Evolutionary conservation across 805 yeast genomes (phyloP).

Genomic region (Alloascoidea hylecoeti): DNA sequence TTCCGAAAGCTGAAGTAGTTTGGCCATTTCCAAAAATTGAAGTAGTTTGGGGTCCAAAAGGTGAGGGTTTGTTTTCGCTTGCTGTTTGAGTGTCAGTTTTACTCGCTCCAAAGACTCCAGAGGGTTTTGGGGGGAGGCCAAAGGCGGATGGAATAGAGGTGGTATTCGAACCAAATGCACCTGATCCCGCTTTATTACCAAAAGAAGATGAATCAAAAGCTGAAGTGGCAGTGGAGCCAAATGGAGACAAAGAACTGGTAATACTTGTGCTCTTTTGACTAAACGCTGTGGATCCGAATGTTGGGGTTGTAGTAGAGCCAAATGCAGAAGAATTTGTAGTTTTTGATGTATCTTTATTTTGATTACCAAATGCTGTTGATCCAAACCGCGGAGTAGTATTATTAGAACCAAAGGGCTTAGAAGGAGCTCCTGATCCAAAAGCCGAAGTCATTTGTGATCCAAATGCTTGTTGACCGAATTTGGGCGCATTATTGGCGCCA

Average conservation of each 20-base stretch:
- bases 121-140: too few relatives aligned
- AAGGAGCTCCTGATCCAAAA: background rate
- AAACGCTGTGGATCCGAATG: constrained; percentile 2
- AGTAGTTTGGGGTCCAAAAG: background rate
- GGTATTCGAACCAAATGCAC: constrained; percentile 10
- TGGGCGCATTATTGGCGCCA: constrained; percentile 1
- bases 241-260: constrained; percentile 5
- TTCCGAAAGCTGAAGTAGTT: background rate
- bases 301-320: constrained; percentile 7
- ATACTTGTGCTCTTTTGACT: background rate
- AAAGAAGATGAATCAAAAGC: too few relatives aligned
- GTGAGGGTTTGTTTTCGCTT: background rate
- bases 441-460: background rate
- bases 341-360: background rate
- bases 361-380: constrained; percentile 5
- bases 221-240: constrained; percentile 6
- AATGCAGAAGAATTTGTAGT: constrained; percentile 6
- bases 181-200: too few relatives aligned
- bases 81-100: too few relatives aligned
- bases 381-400: constrained; percentile 1
- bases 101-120: too few relatives aligned
- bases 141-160: too few relatives aligned
- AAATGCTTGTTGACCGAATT: background rate
- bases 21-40: background rate
- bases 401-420: background rate